Percentiles rank a stretch among this genome's conserved stretches.
Conservation (phyloP, 2,329 filamentous ascomycete genomes). For the Magnaporthiopsis rhizophila region DNA sequence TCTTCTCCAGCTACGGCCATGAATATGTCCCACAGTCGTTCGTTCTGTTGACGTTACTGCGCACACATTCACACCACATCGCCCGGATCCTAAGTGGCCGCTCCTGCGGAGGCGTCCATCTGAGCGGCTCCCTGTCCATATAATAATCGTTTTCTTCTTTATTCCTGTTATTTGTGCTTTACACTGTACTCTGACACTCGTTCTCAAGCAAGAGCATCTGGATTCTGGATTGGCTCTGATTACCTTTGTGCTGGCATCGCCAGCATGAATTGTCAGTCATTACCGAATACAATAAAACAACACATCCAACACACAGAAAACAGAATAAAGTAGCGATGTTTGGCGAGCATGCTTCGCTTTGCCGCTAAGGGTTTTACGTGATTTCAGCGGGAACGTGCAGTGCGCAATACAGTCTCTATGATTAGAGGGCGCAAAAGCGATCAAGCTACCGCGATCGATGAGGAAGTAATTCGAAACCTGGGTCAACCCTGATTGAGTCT, state of each 20-base stretch:
- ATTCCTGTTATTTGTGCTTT: background rate
- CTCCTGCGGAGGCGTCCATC: background rate
- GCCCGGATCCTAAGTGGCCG: background rate
- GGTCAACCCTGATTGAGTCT: too few species aligned
- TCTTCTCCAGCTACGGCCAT: background rate
- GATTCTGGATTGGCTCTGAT: background rate
- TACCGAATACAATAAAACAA: background rate
- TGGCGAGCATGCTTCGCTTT: background rate
- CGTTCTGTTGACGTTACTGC: background rate
- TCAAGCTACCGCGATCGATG: background rate
- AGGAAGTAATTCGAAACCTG: too few species aligned
- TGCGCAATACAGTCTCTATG: background rate
- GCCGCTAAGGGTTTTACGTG: background rate
- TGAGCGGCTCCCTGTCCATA: background rate
- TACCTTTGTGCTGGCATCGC: background rate
- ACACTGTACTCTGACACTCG: background rate
- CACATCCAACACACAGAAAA: background rate
- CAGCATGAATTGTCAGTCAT: background rate
- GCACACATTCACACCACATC: background rate
- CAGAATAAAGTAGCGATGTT: background rate
- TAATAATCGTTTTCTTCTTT: background rate
- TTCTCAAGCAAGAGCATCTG: background rate
- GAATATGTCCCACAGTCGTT: background rate
- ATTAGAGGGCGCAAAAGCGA: background rate
- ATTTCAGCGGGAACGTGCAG: background rate